Evolutionary conservation across 2,329 filamentous ascomycete genomes (phyloP).

Genomic region (Remersonia thermophila): DNA sequence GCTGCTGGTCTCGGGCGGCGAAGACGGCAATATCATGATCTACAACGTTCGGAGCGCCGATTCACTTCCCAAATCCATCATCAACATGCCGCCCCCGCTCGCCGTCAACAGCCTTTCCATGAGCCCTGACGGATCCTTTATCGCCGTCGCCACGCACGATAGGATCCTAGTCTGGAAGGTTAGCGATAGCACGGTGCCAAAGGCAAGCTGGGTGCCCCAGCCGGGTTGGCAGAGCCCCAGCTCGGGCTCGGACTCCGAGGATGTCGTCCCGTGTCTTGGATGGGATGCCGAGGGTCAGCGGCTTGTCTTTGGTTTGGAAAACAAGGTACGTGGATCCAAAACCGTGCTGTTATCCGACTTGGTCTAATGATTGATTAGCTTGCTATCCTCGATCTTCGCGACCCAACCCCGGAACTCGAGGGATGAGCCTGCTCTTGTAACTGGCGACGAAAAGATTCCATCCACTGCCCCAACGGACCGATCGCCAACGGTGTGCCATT

Average conservation of each 20-base stretch:
- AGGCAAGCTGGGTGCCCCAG: conserved; percentile 45
- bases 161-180: conserved; percentile 54
- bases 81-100: conserved; percentile 45
- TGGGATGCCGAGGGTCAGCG: conserved; percentile 52
- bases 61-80: conserved; percentile 43
- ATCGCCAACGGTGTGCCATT: too few relatives aligned
- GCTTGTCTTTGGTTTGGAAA: conserved; percentile 52
- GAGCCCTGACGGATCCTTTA: conserved; percentile 50
- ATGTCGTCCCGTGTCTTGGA: conserved; percentile 48
- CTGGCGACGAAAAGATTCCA: too few relatives aligned
- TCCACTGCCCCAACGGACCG: too few relatives aligned
- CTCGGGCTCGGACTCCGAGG: conserved; percentile 38
- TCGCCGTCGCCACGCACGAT: conserved; percentile 48
- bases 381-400: conserved; percentile 16
- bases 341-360: too few relatives aligned
- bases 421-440: neutral
- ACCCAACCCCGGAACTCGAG: neutral
- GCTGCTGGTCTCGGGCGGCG: conserved; percentile 47
- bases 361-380: conserved; percentile 13
- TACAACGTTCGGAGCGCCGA: conserved; percentile 48
- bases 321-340: conserved; percentile 35
- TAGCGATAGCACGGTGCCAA: conserved; percentile 43
- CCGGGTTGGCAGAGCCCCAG: conserved; percentile 47
- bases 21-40: conserved; percentile 50
- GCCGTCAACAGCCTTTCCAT: conserved; percentile 44